phyloP scores from a whole-genome alignment of 768 basidiomycete species.

The Hydnum rufescens region DNA sequence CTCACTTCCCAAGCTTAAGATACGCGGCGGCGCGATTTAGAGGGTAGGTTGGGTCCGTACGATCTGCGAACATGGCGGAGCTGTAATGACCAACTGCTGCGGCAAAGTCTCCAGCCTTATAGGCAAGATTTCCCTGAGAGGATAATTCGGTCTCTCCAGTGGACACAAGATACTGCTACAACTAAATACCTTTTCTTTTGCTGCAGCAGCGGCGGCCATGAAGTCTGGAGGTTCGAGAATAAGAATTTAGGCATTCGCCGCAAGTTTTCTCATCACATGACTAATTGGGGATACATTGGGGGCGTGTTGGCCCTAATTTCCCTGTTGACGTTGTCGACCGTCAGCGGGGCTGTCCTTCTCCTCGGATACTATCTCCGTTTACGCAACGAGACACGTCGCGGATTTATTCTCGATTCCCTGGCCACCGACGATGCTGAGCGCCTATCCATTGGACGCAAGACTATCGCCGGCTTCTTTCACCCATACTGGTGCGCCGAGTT shows the following conservation, averaged over 20 bases:
- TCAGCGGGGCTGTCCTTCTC: neutral
- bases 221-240: neutral
- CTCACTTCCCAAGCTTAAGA: constrained; percentile 88
- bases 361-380: neutral
- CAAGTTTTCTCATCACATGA: too few species aligned
- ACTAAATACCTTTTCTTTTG: constrained; percentile 6
- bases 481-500: constrained; percentile 67
- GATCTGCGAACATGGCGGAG: constrained; percentile 52
- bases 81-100: constrained; percentile 76
- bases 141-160: neutral
- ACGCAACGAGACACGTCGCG: neutral
- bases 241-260: neutral
- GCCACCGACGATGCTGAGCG: neutral
- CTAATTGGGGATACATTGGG: neutral
- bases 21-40: constrained; percentile 84
- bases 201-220: neutral
- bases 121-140: constrained; percentile 64
- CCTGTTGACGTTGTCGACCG: neutral
- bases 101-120: constrained; percentile 62
- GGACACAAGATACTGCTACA: neutral
- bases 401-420: neutral
- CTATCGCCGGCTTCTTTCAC: constrained; percentile 74
- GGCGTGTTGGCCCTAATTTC: neutral
- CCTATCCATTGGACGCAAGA: neutral
- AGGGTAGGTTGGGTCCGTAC: constrained; percentile 51